Evolutionary conservation across 164 flowering plant species (phyloP), one percentile per base, ranked within the genome.

Genomic region (Umbellularia californica): DNA sequence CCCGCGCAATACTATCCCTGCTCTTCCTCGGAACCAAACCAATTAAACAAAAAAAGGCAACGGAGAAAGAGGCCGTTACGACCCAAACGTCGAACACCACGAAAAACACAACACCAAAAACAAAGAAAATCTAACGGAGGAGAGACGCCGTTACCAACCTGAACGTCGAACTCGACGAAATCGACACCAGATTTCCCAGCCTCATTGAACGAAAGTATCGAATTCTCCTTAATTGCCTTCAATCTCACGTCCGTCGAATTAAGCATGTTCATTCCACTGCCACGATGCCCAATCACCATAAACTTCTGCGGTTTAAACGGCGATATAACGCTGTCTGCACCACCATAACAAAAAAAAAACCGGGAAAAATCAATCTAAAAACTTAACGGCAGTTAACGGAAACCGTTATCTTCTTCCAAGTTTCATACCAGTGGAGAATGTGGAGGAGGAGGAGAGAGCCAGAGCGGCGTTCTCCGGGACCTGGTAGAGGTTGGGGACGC

Each of bases 91-190:
- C 60, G 60, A 55, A 55, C n/a, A 1, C 20, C 4, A 55, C 24
- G 66, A 22, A 23, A 23, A 64, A 2, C 1, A 64, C 27, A 3
- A 22, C 3, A 22, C 30, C 41, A 28, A 1, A 19, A 66, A 19
- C 0, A 33, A 1, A 66, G 33, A 19, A 66, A 30, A 66, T 11
- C 20, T 66, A 66, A 66, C 69, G 69, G 50, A 30, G 20, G 5
- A 30, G 12, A 19, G 33, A 15, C 22, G 47, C 41, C 22, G 50
- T 27, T 66, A 66, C 69, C 2, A 20, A 93, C 98, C 93, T 94
- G 98, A 82, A 94, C 98, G 60, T 94, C 97, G 58, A 94, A 94
- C 71, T 94, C 98, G 35, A 94, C 83, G 78, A 81, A 94, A 76
- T 92, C 94, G 51, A 92, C 58, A 55, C 83, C 81, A 72, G 78